Evolutionary conservation across 306 rosid genomes (phyloP).

Genomic region (Datisca glomerata): DNA sequence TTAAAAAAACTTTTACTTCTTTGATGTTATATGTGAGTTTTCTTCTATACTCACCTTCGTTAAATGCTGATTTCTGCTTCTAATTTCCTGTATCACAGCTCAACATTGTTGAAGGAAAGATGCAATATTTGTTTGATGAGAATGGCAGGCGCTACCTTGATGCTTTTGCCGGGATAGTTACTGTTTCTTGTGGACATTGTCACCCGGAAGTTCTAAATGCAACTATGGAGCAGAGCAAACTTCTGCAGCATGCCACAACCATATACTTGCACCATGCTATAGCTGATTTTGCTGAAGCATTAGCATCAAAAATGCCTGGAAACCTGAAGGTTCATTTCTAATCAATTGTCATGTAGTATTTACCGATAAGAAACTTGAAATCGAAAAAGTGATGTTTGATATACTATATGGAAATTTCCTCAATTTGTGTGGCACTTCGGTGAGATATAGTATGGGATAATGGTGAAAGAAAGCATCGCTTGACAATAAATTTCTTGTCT

Average conservation of each 20-base stretch:
- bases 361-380: no score
- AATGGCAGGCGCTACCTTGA: slow-evolving; percentile 86
- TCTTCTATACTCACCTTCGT: not conserved
- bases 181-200: slow-evolving; percentile 94
- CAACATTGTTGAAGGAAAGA: slow-evolving; percentile 90
- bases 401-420: no score
- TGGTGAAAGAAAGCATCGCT: no score
- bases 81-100: slow-evolving; percentile 33
- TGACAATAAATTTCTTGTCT: no score
- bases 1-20: no score
- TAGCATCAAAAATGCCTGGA: slow-evolving; percentile 83
- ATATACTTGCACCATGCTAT: slow-evolving; percentile 64
- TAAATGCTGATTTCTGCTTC: slow-evolving; percentile 2
- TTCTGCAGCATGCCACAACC: slow-evolving; percentile 83
- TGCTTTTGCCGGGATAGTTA: slow-evolving; percentile 96
- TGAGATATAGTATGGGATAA: no score
- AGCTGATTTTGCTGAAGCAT: slow-evolving; percentile 69
- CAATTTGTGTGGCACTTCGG: no score
- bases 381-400: no score
- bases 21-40: not conserved
- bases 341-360: no score
- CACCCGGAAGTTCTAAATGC: slow-evolving; percentile 71
- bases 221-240: slow-evolving; percentile 57
- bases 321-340: slow-evolving; percentile 51
- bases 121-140: slow-evolving; percentile 87